Evolutionary conservation across 2,329 filamentous ascomycete genomes (phyloP).

Genomic region (Aspergillus fumigatiaffinis): DNA sequence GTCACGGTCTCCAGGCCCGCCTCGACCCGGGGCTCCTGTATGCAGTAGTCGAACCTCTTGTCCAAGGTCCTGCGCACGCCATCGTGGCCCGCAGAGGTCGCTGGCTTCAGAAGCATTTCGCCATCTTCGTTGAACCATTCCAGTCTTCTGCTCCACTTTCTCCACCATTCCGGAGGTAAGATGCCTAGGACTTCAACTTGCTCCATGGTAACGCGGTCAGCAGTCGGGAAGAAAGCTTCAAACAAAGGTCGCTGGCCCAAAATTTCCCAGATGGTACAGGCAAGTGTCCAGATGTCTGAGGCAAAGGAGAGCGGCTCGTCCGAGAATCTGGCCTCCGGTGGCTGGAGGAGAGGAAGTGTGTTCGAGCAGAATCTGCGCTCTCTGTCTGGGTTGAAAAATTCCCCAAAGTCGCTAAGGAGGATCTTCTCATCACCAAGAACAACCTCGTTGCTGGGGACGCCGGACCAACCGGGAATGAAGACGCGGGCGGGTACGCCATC

Average conservation of each 20-base stretch:
- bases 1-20: constrained; percentile 11
- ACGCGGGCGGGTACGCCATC: constrained; percentile 15
- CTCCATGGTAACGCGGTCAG: constrained; percentile 23
- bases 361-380: constrained; percentile 13
- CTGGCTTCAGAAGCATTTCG: constrained; percentile 2
- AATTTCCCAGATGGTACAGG: constrained; percentile 36
- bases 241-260: constrained; percentile 27
- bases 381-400: constrained; percentile 20
- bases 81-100: constrained; percentile 2
- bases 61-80: constrained; percentile 10
- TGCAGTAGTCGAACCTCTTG: constrained; percentile 13
- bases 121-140: constrained; percentile 22
- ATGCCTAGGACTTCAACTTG: constrained; percentile 26
- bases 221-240: constrained; percentile 17
- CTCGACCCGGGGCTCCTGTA: constrained; percentile 25
- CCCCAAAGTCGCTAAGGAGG: constrained; percentile 27
- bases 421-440: constrained; percentile 15
- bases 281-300: constrained; percentile 39
- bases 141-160: constrained; percentile 16
- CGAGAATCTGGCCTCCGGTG: constrained; percentile 35
- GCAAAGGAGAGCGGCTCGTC: constrained; percentile 30
- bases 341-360: constrained; percentile 24
- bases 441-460: constrained; percentile 16
- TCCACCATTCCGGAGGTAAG: constrained; percentile 25
- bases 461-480: constrained; percentile 12